phyloP scores from a whole-genome alignment of 176 grass and related monocot species.

The Saccharum spontaneum region DNA sequence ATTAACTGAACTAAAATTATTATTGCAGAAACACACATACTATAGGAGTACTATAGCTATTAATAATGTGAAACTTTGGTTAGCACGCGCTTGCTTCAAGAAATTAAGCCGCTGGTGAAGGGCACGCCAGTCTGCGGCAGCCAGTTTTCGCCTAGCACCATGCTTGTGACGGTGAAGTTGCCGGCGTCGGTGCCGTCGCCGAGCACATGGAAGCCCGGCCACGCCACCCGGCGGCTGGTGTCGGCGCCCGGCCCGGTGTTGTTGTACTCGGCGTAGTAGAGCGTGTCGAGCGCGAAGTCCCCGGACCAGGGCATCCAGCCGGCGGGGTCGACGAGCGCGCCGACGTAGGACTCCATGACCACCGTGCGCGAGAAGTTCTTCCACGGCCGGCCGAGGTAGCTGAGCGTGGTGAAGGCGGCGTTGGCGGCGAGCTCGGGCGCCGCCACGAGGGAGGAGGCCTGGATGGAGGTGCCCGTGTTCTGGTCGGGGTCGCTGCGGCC shows the following conservation, averaged over 20 bases:
- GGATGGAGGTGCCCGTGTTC: constrained; percentile 83
- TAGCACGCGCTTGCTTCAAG: background rate
- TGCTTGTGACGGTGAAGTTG: constrained; percentile 58
- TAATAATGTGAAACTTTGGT: background rate
- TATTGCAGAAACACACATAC: background rate
- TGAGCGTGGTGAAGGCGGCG: constrained; percentile 19
- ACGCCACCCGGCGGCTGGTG: constrained; percentile 45
- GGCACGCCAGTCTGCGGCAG: constrained; percentile 70
- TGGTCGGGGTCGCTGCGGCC: constrained; percentile 72
- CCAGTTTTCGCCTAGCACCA: constrained; percentile 66
- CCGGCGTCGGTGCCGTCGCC: constrained; percentile 28
- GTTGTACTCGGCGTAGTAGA: constrained; percentile 93
- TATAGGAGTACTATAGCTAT: background rate
- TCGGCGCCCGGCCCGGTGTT: constrained; percentile 56
- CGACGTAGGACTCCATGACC: constrained; percentile 63
- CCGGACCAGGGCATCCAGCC: constrained; percentile 73
- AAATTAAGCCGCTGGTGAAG: constrained; percentile 37
- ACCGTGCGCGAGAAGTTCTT: constrained; percentile 66
- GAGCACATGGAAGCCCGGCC: constrained; percentile 65
- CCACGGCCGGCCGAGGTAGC: constrained; percentile 60
- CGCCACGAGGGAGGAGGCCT: constrained; percentile 40
- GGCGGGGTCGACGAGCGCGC: constrained; percentile 37
- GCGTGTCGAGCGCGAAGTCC: constrained; percentile 73
- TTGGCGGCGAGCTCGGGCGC: constrained; percentile 52
- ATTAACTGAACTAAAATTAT: background rate